Evolutionary conservation across 2,329 filamentous ascomycete species (phyloP), one percentile per base, ranked within the genome.

Genomic region (Arthroderma uncinatum): DNA sequence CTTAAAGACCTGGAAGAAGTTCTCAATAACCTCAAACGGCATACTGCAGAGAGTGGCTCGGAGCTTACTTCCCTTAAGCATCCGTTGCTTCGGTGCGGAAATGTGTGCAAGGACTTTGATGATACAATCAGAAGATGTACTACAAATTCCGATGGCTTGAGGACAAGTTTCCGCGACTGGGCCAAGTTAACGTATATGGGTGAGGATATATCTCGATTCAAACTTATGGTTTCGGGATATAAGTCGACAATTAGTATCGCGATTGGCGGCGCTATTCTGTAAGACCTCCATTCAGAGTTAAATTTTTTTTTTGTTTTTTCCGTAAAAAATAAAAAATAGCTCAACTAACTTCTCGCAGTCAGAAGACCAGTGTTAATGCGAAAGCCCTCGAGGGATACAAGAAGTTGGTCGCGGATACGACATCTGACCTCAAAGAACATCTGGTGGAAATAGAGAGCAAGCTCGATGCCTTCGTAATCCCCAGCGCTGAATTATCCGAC

Each of bases 381-480:
- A 16, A 28, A 23, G 6, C 9, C 42, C 42, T 48, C 25, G 42
- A 48, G 16, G 42, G 25, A 7, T 48, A 48, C 25, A 48, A 23
- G 21, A 16, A 23, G 5, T 16, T 48, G 4, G 21, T 48, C 42
- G 19, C 65, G 34, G 60, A 58, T 54, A 56, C 64, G 0, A 67
- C 63, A 42, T 59, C 60, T 28, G 63, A 70, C 52, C 65, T 68
- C 2, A 62, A 62, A 56, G 62, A 61, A 54, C 62, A 62, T 59
- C 62, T 70, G 19, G 63, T 68, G 57, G 59, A 36, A 25, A 68
- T 69, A 8, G 60, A 69, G 57, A 53, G 57, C 37, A 69, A 67
- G 55, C 54, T 70, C 16, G 61, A 66, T 40, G 40, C 55, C 16
- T 53, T 65, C 12, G 33, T 64, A 42, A 23, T 39, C 30, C 53